Evolutionary conservation across 1,139 yeast species (phyloP).

Genomic region (Protomyces inundatus): DNA sequence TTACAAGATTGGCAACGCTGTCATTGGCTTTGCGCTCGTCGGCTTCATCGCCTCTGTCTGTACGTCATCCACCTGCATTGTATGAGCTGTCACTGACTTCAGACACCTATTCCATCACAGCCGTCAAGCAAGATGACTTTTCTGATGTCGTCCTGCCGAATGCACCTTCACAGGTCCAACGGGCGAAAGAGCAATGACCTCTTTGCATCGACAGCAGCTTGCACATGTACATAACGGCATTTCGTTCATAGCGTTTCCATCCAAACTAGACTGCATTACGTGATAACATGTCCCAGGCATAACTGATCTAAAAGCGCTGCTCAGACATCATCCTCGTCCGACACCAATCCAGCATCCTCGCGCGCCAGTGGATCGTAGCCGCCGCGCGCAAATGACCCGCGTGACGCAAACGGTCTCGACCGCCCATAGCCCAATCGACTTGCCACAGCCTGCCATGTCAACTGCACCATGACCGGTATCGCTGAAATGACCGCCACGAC

Average conservation of each 20-base stretch:
- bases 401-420: constrained; percentile 29
- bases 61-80: not conserved
- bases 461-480: constrained; percentile 34
- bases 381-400: constrained; percentile 34
- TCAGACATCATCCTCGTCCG: constrained; percentile 29
- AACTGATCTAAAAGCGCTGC: no score
- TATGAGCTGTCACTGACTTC: not conserved
- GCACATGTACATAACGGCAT: no score
- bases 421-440: constrained; percentile 28
- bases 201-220: not conserved
- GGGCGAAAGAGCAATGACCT: not conserved
- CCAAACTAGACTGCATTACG: no score
- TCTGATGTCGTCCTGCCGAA: constrained; percentile 20
- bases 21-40: constrained; percentile 15
- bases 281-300: no score
- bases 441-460: constrained; percentile 22
- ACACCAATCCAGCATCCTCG: constrained; percentile 34
- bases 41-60: constrained; percentile 24
- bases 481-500: constrained; percentile 38
- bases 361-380: constrained; percentile 34
- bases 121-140: constrained; percentile 28
- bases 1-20: constrained; percentile 14
- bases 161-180: constrained; percentile 1
- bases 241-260: no score
- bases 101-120: constrained; percentile 26